These are phyloP conservation scores for Mollisiaceae sp. DNA, from an alignment of 2,329 filamentous ascomycete genomes.

Conservation along the genomic window DNA sequence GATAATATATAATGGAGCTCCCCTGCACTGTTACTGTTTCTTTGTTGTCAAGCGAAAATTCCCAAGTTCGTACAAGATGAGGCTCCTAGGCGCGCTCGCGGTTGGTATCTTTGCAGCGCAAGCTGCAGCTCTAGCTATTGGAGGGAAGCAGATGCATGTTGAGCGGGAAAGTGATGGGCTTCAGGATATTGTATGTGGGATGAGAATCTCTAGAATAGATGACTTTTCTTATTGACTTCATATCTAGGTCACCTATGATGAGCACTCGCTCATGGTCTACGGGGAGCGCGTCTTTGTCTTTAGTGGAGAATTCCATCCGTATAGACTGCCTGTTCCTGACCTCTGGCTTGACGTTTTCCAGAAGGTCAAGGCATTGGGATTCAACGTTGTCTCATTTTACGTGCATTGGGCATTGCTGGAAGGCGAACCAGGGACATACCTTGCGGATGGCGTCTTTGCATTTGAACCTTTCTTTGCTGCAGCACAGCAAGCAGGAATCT, in stretches of 20 bases:
- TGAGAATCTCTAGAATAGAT: not conserved
- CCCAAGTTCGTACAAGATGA: conserved; percentile 42
- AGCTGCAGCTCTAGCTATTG: conserved; percentile 53
- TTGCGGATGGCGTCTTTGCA: conserved; percentile 73
- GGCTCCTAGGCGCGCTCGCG: conserved; percentile 43
- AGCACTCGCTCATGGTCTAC: conserved; percentile 65
- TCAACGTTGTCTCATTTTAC: conserved; percentile 81
- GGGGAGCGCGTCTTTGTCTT: conserved; percentile 68
- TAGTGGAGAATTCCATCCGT: conserved; percentile 68
- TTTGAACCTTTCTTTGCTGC: conserved; percentile 78
- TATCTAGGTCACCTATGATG: conserved; percentile 62
- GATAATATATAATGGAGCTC: conserved; percentile 15
- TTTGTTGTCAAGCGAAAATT: not conserved
- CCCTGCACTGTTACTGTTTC: not conserved
- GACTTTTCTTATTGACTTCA: not conserved
- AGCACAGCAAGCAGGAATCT: conserved; percentile 74
- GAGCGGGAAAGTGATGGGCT: conserved; percentile 56
- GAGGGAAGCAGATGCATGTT: conserved; percentile 53
- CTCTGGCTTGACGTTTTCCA: conserved; percentile 78
- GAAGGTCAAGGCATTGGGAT: conserved; percentile 81
- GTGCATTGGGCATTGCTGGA: conserved; percentile 80
- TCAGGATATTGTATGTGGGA: conserved; percentile 58
- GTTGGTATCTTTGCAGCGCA: conserved; percentile 49
- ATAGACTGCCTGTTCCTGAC: conserved; percentile 62
- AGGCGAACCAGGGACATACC: conserved; percentile 72